These are phyloP conservation scores for Jaltomata sinuosa DNA, from an alignment of 257 asterid species.

Conservation along the genomic window DNA sequence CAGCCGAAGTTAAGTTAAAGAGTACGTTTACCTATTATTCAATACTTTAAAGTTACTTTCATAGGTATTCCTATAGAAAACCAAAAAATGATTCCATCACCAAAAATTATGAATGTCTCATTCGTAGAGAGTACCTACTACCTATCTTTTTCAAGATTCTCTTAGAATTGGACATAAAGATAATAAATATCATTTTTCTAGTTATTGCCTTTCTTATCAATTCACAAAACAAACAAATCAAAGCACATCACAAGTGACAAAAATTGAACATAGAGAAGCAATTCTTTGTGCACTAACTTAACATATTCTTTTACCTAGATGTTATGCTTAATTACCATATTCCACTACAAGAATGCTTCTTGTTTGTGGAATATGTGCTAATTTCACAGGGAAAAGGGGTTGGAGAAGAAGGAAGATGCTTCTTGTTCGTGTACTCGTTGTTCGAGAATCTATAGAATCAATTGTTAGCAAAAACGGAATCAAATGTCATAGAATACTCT, in stretches of 20 bases:
- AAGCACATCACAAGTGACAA: neutral
- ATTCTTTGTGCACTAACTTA: neutral
- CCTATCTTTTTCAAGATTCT: neutral
- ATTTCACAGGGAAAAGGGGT: too few relatives aligned
- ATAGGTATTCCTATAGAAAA: neutral
- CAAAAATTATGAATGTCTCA: neutral
- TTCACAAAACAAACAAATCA: neutral
- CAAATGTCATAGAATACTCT: too few relatives aligned
- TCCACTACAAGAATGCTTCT: neutral
- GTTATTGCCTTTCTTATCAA: neutral
- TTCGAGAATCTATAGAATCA: too few relatives aligned
- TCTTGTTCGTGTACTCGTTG: too few relatives aligned
- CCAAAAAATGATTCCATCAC: neutral
- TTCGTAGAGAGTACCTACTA: neutral
- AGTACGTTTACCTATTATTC: too few relatives aligned
- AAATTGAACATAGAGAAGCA: neutral
- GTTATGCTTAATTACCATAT: neutral
- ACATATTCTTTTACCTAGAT: neutral
- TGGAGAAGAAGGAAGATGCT: too few relatives aligned
- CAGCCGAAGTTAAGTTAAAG: too few relatives aligned
- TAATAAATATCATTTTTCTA: neutral
- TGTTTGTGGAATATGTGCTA: neutral
- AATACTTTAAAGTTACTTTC: neutral
- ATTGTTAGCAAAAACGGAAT: too few relatives aligned
- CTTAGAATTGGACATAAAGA: neutral